These are phyloP conservation scores for Rubia tinctorum DNA, from an alignment of 305 asterid species.

Conservation along the genomic window DNA sequence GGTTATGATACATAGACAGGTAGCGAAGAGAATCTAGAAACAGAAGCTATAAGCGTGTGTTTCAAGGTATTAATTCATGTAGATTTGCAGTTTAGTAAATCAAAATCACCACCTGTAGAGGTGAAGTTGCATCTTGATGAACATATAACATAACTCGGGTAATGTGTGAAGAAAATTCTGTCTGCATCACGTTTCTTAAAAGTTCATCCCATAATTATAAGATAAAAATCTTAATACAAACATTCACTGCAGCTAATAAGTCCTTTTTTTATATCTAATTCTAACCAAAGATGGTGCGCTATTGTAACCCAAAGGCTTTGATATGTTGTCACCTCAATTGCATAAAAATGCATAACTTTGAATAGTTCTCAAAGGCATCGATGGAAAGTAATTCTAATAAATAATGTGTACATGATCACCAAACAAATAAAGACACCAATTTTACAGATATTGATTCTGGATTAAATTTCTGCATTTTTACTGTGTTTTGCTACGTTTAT, in stretches of 20 bases:
- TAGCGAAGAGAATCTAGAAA: constrained; percentile 73
- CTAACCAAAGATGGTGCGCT: not conserved
- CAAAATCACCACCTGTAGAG: constrained; percentile 54
- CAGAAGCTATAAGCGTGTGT: constrained; percentile 19
- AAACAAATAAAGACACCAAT: not conserved
- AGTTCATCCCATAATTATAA: constrained; percentile 21
- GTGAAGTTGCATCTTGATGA: constrained; percentile 71
- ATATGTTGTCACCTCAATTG: not conserved
- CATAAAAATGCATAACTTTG: not conserved
- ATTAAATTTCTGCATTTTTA: too few relatives aligned
- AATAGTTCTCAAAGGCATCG: not conserved
- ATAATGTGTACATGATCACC: not conserved
- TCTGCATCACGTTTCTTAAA: constrained; percentile 92
- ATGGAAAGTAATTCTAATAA: not conserved
- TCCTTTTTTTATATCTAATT: not conserved
- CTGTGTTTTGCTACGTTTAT: too few relatives aligned
- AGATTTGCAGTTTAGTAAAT: constrained; percentile 16
- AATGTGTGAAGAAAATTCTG: constrained; percentile 86
- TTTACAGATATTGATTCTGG: too few relatives aligned
- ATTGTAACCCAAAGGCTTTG: not conserved
- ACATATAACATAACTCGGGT: constrained; percentile 81
- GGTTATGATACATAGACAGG: constrained; percentile 87
- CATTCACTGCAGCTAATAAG: not conserved
- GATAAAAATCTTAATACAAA: not conserved
- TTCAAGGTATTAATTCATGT: constrained; percentile 21